Base-by-base conservation (phyloP, 108 stramenopile genomes). In the Discostella stelligeroides region DNA sequence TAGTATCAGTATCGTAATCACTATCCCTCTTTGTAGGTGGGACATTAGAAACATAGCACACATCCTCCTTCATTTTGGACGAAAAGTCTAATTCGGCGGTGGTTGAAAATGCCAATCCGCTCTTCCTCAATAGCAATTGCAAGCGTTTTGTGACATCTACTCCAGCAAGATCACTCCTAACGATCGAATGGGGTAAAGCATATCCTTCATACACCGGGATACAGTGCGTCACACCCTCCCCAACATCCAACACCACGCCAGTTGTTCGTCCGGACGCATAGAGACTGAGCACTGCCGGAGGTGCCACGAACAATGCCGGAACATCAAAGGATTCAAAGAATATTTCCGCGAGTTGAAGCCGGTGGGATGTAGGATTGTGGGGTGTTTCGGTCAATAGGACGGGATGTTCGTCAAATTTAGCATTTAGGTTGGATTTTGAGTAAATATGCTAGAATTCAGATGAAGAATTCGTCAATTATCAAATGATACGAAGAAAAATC, bases 121-220 rank as follows among this genome's bases (percentile, higher is more conserved):
- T 86, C 63, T 89, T 78, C 37, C 95, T 80, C 25, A 98, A 83
- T 9, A 97, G 77, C 56, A 94, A 68, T 84, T 96, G 92, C 80
- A 98, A 85, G 23, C 93, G 92, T 17, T 88, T 75, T 20, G 97
- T 97, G 15, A 98, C 94, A 72, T 97, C 97, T n/a, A 94, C 81
- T 14, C 98, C 98, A 9, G 91, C 98, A 7, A 98, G 70, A 80
- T 99, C 98, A 66, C 88, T 84, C 27, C 97, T 81, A 12, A 87
- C 77, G 47, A 98, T 90, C 25, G 97, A 95, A 84, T 98, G 96
- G 21, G 91, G 94, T 68, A 98, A 83, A 18, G 97, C 97, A 60
- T 93, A 97, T 15, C 99, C 99, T 61, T 98, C 98, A 80, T 97
- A 98, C 8, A 99, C 97, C 9, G 98, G 98, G 20, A 97, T 91